phyloP scores from a whole-genome alignment of 371 early-diverging fungal species.

The Umbelopsis sp. region DNA sequence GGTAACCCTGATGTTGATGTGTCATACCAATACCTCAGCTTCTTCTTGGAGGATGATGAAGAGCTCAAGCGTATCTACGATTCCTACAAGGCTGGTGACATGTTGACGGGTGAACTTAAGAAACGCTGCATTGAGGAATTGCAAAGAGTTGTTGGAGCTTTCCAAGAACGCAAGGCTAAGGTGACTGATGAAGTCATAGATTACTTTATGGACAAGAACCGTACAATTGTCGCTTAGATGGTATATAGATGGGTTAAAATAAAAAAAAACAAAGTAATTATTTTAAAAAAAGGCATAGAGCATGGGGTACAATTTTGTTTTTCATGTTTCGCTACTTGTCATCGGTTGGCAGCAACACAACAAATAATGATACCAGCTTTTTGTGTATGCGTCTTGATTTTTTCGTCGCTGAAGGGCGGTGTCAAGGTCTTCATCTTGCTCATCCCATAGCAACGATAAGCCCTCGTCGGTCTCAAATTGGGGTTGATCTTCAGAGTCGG shows the following conservation, averaged over 20 bases:
- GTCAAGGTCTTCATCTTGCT: slow-evolving; percentile 1
- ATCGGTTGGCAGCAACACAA: not conserved
- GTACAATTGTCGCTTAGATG: slow-evolving; percentile 43
- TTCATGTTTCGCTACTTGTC: not conserved
- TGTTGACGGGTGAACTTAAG: slow-evolving; percentile 95
- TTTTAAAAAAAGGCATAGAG: not conserved
- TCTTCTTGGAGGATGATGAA: slow-evolving; percentile 97
- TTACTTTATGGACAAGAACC: slow-evolving; percentile 65
- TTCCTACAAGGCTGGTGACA: slow-evolving; percentile 86
- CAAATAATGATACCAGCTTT: not conserved
- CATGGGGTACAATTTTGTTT: too few species aligned
- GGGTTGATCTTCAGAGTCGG: not conserved
- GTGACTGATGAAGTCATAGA: slow-evolving; percentile 69
- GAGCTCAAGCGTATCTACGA: slow-evolving; percentile 79
- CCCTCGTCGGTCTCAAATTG: slow-evolving; percentile 8
- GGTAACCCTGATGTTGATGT: slow-evolving; percentile 99
- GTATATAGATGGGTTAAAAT: not conserved
- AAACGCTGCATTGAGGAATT: slow-evolving; percentile 90
- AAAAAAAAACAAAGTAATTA: not conserved
- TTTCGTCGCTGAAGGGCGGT: not conserved
- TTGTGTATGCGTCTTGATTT: not conserved
- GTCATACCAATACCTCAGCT: slow-evolving; percentile 94
- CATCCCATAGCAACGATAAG: slow-evolving; percentile 3
- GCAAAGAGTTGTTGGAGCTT: slow-evolving; percentile 81
- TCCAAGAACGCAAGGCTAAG: slow-evolving; percentile 79